Conservation (phyloP, 495 filamentous ascomycete genomes). For the Penicillium canescens region DNA sequence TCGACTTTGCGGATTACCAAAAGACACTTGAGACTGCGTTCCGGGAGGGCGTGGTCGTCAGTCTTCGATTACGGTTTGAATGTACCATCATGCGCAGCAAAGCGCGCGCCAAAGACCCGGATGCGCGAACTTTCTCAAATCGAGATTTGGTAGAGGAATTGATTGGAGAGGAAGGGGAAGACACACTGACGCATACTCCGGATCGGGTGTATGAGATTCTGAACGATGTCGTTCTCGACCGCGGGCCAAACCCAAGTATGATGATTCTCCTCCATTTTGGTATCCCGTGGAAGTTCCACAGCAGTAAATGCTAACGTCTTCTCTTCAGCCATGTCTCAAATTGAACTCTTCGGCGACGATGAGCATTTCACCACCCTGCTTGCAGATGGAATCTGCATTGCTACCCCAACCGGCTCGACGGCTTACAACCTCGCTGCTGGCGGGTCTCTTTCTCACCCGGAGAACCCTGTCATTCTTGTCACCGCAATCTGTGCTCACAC, state of each 20-base stretch:
- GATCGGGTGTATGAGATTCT: conserved; percentile 83
- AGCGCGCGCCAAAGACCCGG: conserved; percentile 27
- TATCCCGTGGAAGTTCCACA: background rate
- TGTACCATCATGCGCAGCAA: conserved; percentile 91
- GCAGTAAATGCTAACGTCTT: conserved; percentile 21
- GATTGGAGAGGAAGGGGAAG: conserved; percentile 78
- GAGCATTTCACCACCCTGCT: conserved; percentile 89
- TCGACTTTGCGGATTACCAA: conserved; percentile 77
- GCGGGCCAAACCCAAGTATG: conserved; percentile 86
- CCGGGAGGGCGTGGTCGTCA: conserved; percentile 83
- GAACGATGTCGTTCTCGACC: conserved; percentile 89
- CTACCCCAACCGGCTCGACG: conserved; percentile 90
- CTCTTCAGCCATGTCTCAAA: conserved; percentile 73
- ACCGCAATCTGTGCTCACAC: conserved; percentile 97
- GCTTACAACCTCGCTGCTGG: conserved; percentile 98
- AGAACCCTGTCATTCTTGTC: conserved; percentile 94
- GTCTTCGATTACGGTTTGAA: conserved; percentile 85
- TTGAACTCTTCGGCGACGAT: conserved; percentile 92
- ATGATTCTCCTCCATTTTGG: background rate
- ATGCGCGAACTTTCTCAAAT: conserved; percentile 20
- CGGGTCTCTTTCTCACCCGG: conserved; percentile 91
- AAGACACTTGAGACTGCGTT: conserved; percentile 72
- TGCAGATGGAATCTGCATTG: conserved; percentile 86
- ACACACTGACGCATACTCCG: conserved; percentile 77
- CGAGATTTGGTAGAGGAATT: conserved; percentile 87